Conservation (phyloP, 257 asterid genomes). For the Datura wrightii region DNA sequence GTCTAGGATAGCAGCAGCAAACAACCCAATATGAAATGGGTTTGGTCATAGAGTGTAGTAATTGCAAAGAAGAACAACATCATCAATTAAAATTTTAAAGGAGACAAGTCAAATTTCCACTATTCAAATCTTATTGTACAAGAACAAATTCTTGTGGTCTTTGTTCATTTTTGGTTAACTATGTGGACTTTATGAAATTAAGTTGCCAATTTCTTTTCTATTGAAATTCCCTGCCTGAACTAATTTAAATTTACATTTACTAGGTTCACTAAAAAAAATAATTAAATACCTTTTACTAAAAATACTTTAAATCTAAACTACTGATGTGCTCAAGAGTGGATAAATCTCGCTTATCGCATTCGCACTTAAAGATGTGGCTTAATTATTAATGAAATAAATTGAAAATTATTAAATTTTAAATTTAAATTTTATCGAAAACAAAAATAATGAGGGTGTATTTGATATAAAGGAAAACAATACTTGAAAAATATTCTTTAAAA, state of each 20-base stretch:
- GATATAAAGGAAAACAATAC: too few relatives aligned
- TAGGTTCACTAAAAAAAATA: neutral
- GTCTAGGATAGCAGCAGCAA: neutral
- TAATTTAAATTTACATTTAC: neutral
- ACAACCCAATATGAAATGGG: neutral
- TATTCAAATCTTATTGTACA: neutral
- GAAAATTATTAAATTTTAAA: fast-evolving
- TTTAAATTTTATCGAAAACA: too few relatives aligned
- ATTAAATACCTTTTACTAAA: neutral
- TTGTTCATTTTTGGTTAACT: neutral
- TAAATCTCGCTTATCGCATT: neutral
- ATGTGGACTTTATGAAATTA: neutral
- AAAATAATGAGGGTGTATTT: too few relatives aligned
- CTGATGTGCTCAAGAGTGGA: neutral
- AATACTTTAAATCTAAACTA: too few relatives aligned
- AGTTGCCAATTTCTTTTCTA: neutral
- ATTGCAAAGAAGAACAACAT: neutral
- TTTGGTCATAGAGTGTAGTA: neutral
- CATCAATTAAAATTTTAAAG: neutral
- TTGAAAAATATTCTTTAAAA: too few relatives aligned
- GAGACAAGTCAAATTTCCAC: neutral
- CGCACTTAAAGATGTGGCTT: neutral
- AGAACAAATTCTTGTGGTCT: neutral
- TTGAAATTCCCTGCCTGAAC: neutral
- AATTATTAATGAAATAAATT: neutral